Evolutionary conservation across 768 basidiomycete species (phyloP).

Genomic region (Hericium erinaceus): DNA sequence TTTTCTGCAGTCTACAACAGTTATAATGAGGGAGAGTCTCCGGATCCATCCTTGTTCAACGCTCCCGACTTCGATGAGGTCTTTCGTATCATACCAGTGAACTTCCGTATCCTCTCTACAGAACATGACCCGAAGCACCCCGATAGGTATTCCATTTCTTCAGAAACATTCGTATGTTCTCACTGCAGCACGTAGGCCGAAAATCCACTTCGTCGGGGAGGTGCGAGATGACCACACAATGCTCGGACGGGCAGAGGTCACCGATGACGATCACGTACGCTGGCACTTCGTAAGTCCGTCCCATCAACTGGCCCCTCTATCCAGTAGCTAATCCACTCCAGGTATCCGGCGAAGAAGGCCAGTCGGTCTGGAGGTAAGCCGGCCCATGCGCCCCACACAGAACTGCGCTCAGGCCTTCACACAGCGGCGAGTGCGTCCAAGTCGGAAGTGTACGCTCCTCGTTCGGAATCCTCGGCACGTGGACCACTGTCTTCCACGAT

Average conservation of each 20-base stretch:
- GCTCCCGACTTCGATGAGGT: slow-evolving; percentile 41
- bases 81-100: slow-evolving; percentile 39
- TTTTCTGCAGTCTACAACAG: slow-evolving; percentile 40
- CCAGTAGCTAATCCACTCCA: background rate
- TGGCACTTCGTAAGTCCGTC: slow-evolving; percentile 52
- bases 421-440: slow-evolving; percentile 54
- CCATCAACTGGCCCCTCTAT: background rate
- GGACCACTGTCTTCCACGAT: slow-evolving; percentile 44
- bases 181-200: slow-evolving; percentile 25
- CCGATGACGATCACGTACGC: slow-evolving; percentile 45
- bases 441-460: slow-evolving; percentile 50
- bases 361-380: slow-evolving; percentile 23
- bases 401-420: background rate
- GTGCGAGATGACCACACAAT: slow-evolving; percentile 39
- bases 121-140: slow-evolving; percentile 40
- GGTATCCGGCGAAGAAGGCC: slow-evolving; percentile 4
- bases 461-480: slow-evolving; percentile 47
- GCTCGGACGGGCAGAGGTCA: slow-evolving; percentile 45
- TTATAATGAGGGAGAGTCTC: slow-evolving; percentile 23
- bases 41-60: slow-evolving; percentile 42
- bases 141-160: slow-evolving; percentile 11
- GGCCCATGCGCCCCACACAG: background rate
- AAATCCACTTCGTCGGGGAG: slow-evolving; percentile 44
- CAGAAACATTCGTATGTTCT: background rate
- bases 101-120: slow-evolving; percentile 32